Evolutionary conservation across 352 stramenopile genomes (phyloP).

Genomic region (Albugo laibachii): DNA sequence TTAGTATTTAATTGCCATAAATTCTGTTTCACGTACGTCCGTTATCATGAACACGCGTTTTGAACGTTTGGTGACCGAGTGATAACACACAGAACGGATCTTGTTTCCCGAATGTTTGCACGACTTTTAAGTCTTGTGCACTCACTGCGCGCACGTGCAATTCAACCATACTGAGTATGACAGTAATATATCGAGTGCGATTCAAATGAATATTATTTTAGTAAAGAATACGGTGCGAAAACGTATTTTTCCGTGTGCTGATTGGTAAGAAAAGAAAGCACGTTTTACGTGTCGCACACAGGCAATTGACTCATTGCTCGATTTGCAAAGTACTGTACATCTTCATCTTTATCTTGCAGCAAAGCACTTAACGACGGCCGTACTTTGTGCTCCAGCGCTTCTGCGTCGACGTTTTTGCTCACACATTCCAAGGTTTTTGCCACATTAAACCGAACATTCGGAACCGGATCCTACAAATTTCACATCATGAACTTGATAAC

Average conservation of each 20-base stretch:
- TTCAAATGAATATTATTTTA: too few relatives aligned
- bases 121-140: slow-evolving; percentile 59
- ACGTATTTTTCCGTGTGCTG: too few relatives aligned
- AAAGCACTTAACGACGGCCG: slow-evolving; percentile 72
- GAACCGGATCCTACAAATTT: slow-evolving; percentile 68
- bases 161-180: slow-evolving; percentile 18
- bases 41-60: slow-evolving; percentile 71
- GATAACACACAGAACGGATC: slow-evolving; percentile 64
- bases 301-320: slow-evolving; percentile 19
- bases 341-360: slow-evolving; percentile 79
- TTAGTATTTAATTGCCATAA: too few relatives aligned
- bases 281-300: too few relatives aligned
- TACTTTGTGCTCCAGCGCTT: slow-evolving; percentile 48
- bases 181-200: too few relatives aligned
- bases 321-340: slow-evolving; percentile 89
- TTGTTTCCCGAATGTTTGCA: slow-evolving; percentile 72
- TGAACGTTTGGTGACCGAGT: slow-evolving; percentile 35
- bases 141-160: slow-evolving; percentile 61
- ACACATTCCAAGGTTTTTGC: slow-evolving; percentile 89
- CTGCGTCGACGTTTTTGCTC: slow-evolving; percentile 37
- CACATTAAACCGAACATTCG: slow-evolving; percentile 98
- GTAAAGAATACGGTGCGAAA: too few relatives aligned
- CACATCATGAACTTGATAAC: slow-evolving; percentile 1
- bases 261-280: too few relatives aligned
- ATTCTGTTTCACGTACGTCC: slow-evolving; percentile 18